A percentile compares a stretch with the other conserved stretches of the same genome.
Conservation (phyloP, 768 basidiomycete species). For the Serendipita indica region DNA sequence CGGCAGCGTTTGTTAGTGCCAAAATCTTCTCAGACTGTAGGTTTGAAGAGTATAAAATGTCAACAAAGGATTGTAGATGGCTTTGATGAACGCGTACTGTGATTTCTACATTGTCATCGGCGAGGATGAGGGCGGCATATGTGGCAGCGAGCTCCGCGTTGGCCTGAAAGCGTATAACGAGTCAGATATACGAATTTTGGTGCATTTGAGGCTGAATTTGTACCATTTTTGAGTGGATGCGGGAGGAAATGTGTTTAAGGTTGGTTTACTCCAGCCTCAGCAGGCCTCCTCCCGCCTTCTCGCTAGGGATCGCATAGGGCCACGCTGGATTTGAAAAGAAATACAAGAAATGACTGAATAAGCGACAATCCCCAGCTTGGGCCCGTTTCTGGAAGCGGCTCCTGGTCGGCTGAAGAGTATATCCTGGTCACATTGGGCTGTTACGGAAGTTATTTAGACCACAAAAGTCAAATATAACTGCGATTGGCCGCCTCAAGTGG, state of each 20-base stretch:
- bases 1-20: conserved; percentile 70
- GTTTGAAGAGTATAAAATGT: background rate
- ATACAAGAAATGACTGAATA: no score
- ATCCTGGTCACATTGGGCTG: no score
- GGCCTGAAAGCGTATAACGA: conserved; percentile 25
- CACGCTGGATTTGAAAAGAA: no score
- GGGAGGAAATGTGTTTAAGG: background rate
- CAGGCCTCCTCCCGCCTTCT: no score
- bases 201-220: background rate
- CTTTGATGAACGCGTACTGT: conserved; percentile 48
- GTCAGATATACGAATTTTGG: background rate
- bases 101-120: conserved; percentile 93
- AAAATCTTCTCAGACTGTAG: conserved; percentile 82
- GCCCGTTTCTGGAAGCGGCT: no score
- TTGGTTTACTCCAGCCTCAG: conserved; percentile 4
- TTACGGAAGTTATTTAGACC: no score
- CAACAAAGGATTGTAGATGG: background rate
- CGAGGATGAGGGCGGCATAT: conserved; percentile 96
- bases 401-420: no score
- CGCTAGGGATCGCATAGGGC: no score
- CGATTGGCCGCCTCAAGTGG: no score
- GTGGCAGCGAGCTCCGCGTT: conserved; percentile 75
- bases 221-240: background rate
- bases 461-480: no score
- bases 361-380: no score